A percentile compares a stretch with the other conserved stretches of the same genome.
Evolutionary conservation across 129 eudicot genomes (phyloP).

Genomic region (Escallonia herrerae): DNA sequence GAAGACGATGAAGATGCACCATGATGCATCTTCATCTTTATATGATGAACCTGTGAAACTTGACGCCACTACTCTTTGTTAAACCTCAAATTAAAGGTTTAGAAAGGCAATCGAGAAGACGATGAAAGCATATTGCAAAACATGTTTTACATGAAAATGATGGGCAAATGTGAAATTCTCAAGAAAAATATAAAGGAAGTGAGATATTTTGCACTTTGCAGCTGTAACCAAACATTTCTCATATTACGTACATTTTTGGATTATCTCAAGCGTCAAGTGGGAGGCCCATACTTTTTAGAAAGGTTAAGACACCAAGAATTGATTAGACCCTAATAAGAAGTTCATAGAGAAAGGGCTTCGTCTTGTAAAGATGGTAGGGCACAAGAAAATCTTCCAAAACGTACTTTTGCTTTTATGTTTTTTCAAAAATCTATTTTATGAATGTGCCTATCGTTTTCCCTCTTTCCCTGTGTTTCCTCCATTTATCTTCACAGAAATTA

Average conservation of each 20-base stretch:
- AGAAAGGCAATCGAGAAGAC: no score
- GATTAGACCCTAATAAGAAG: constrained; percentile 24
- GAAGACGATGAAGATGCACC: no score
- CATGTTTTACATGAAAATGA: no score
- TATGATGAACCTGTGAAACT: no score
- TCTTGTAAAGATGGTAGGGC: constrained; percentile 43
- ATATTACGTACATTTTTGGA: background rate
- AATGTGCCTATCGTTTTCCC: constrained; percentile 22
- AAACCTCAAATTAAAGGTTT: no score
- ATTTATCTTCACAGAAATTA: background rate
- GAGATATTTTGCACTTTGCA: no score
- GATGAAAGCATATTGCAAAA: no score
- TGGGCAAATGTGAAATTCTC: no score
- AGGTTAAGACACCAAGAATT: constrained; percentile 12
- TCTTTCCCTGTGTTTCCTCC: constrained; percentile 12
- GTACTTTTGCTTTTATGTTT: constrained; percentile 24
- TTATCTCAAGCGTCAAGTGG: constrained; percentile 7
- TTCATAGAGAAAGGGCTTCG: constrained; percentile 22
- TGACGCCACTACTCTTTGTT: no score
- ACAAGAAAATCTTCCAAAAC: constrained; percentile 35
- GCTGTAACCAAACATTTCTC: no score
- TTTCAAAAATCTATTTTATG: constrained; percentile 21
- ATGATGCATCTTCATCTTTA: no score
- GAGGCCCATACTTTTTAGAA: constrained; percentile 19
- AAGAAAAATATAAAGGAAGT: no score